These are phyloP conservation scores for Verticillium nonalfalfae DNA, from an alignment of 2,329 filamentous ascomycete species.

Conservation along the genomic window DNA sequence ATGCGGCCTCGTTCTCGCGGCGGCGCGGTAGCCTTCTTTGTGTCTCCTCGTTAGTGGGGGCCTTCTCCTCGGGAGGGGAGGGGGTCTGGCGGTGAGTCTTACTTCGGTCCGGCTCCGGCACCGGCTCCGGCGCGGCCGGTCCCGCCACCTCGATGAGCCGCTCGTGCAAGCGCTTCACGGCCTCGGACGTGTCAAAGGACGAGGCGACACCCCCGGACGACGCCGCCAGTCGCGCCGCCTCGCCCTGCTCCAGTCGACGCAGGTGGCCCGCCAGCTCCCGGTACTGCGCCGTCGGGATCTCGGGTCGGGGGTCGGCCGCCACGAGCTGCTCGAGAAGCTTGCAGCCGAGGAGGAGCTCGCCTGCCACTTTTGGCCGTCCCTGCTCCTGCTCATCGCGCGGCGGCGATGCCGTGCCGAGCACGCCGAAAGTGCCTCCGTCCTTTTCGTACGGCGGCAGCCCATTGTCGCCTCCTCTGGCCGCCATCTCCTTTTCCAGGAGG, in stretches of 20 bases:
- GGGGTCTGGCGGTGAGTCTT: neutral
- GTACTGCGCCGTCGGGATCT: neutral
- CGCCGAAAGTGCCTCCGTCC: neutral
- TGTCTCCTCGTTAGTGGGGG: too few species aligned
- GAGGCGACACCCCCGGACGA: neutral
- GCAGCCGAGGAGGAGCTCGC: neutral
- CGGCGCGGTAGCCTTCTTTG: too few species aligned
- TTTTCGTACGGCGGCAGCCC: neutral
- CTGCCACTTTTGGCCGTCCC: neutral
- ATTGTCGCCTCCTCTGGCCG: neutral
- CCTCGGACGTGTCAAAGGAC: neutral
- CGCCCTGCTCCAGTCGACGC: neutral
- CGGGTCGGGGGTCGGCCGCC: neutral
- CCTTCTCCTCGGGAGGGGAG: neutral
- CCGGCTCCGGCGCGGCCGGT: neutral
- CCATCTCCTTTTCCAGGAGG: neutral
- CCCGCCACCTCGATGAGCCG: neutral
- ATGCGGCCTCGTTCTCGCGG: too few species aligned
- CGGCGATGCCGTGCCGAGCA: neutral
- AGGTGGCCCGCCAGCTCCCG: neutral
- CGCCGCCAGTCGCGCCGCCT: neutral
- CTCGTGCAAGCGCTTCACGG: neutral
- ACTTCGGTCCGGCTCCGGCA: neutral
- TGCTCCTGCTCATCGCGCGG: neutral
- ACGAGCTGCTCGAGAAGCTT: neutral